These are phyloP conservation scores for Rhizopus arrhizus DNA, from an alignment of 371 early-diverging fungal species.

Conservation along the genomic window DNA sequence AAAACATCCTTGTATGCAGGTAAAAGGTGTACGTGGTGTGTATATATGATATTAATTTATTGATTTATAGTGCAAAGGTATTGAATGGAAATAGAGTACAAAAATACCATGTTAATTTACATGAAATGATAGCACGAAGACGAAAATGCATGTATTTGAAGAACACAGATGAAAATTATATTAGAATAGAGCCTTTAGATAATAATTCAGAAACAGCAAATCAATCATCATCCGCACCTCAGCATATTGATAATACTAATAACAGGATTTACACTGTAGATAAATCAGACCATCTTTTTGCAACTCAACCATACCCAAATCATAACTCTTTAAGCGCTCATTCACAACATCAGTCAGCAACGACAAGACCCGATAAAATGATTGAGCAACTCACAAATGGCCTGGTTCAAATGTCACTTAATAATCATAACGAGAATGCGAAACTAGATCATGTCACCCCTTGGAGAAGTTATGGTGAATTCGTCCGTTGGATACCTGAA, in stretches of 20 bases:
- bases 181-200: conserved; percentile 40
- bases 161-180: conserved; percentile 53
- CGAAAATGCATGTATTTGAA: conserved; percentile 51
- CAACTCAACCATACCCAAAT: conserved; percentile 13
- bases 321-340: background rate
- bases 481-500: conserved; percentile 35
- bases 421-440: conserved; percentile 22
- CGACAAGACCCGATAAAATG: conserved; percentile 42
- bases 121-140: conserved; percentile 39
- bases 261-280: conserved; percentile 28
- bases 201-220: conserved; percentile 15
- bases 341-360: conserved; percentile 18
- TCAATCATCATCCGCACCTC: background rate
- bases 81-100: background rate
- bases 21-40: conserved; percentile 11
- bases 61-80: conserved; percentile 52
- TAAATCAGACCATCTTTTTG: conserved; percentile 34
- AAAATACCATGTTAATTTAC: background rate
- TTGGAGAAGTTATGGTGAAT: conserved; percentile 33
- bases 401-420: conserved; percentile 39
- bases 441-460: conserved; percentile 28
- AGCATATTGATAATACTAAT: background rate
- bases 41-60: conserved; percentile 6
- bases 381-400: conserved; percentile 48
- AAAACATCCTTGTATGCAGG: conserved; percentile 59